Percentiles rank a stretch among this genome's conserved stretches.
Conservation (phyloP, 2,329 filamentous ascomycete genomes). For the Phialophora tarda region DNA sequence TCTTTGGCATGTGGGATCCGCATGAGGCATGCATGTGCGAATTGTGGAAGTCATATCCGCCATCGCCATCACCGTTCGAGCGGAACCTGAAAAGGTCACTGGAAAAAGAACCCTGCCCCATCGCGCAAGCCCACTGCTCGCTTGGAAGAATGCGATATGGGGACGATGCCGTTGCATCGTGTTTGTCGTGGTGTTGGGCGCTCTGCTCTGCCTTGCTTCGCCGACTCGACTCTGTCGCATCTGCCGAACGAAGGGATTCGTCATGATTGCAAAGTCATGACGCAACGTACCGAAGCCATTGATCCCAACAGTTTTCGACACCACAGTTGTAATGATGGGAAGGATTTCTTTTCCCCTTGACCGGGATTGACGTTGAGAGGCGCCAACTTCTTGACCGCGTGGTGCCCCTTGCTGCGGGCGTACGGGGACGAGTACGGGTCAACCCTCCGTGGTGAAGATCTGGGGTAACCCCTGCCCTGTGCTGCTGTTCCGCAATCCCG, state of each 20-base stretch:
- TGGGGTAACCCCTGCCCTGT: background rate
- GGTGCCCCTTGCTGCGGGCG: background rate
- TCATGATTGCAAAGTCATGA: conserved; percentile 4
- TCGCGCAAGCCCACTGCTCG: no score
- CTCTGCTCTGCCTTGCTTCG: background rate
- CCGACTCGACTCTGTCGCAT: background rate
- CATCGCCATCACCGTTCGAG: no score
- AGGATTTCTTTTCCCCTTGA: background rate
- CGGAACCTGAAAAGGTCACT: no score
- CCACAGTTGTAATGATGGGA: background rate
- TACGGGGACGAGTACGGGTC: background rate
- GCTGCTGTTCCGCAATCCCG: background rate
- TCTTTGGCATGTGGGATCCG: no score
- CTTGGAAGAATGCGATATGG: no score
- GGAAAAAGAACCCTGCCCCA: no score
- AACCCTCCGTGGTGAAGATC: background rate
- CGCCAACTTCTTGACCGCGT: background rate
- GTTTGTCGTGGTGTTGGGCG: no score
- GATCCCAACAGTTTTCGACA: conserved; percentile 2
- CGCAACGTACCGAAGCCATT: background rate
- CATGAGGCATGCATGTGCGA: no score
- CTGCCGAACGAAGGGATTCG: background rate
- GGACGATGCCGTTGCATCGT: no score
- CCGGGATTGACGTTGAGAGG: no score
- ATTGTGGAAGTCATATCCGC: no score